Evolutionary conservation across 1,139 yeast genomes (phyloP).

Genomic region (Trichomonascaceae sp.): DNA sequence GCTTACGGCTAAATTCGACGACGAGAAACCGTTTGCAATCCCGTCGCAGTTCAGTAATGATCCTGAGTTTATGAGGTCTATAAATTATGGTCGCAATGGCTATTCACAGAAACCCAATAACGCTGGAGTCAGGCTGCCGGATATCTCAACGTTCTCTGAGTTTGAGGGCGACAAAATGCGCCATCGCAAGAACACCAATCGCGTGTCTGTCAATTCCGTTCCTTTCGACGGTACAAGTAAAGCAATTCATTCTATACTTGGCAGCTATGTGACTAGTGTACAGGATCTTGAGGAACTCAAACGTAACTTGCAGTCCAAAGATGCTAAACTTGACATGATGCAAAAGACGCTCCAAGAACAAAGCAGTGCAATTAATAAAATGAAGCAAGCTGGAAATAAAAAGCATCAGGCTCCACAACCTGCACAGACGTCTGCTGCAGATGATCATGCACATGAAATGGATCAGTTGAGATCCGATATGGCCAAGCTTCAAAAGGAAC

Average conservation of each 20-base stretch:
- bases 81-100: slow-evolving; percentile 4
- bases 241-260: slow-evolving; percentile 25
- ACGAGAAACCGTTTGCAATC: slow-evolving; percentile 7
- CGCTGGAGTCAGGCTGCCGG: slow-evolving; percentile 17
- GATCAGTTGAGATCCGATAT: background rate
- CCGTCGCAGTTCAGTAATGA: slow-evolving; percentile 7
- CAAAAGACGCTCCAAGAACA: slow-evolving; percentile 14
- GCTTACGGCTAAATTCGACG: slow-evolving; percentile 2
- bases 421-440: background rate
- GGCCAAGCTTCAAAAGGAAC: slow-evolving; percentile 3
- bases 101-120: background rate
- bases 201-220: slow-evolving; percentile 20
- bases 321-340: slow-evolving; percentile 14
- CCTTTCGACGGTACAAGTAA: slow-evolving; percentile 26
- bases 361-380: slow-evolving; percentile 7
- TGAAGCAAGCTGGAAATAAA: background rate
- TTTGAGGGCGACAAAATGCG: slow-evolving; percentile 14
- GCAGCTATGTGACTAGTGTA: slow-evolving; percentile 23
- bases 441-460: background rate
- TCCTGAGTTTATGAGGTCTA: slow-evolving; percentile 8
- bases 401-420: background rate
- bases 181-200: slow-evolving; percentile 15
- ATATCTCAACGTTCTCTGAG: slow-evolving; percentile 24
- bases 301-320: slow-evolving; percentile 11
- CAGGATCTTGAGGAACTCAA: slow-evolving; percentile 21